Evolutionary conservation across 2,329 filamentous ascomycete species (phyloP).

Genomic region (Penicillium sclerotiorum): DNA sequence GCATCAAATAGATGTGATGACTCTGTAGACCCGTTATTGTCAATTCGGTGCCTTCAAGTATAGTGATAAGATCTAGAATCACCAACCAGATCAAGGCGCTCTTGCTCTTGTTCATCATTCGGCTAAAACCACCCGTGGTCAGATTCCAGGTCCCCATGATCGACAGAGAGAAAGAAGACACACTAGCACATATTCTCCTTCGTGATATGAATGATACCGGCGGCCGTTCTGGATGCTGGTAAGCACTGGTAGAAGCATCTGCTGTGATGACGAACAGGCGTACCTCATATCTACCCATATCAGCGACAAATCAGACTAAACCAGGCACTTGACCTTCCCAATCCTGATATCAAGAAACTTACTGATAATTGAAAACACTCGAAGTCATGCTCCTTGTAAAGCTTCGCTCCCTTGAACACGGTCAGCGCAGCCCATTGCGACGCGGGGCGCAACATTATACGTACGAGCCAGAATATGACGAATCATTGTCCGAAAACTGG

Average conservation of each 20-base stretch:
- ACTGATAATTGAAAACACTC: conserved; percentile 35
- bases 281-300: conserved; percentile 35
- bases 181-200: conserved; percentile 35
- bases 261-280: not conserved
- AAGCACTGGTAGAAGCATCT: not conserved
- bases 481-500: conserved; percentile 30
- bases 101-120: conserved; percentile 37
- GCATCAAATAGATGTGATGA: conserved; percentile 23
- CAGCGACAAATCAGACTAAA: too few relatives aligned
- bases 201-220: conserved; percentile 36
- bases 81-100: conserved; percentile 32
- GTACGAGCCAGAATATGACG: conserved; percentile 31
- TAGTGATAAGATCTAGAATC: conserved; percentile 17
- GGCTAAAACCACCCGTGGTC: conserved; percentile 33
- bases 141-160: not conserved
- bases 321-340: too few relatives aligned
- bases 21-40: conserved; percentile 26
- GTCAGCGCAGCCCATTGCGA: not conserved
- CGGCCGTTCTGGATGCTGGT: conserved; percentile 30
- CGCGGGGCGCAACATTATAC: conserved; percentile 11
- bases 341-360: conserved; percentile 18
- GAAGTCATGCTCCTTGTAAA: conserved; percentile 37
- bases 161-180: not conserved
- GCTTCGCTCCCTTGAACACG: conserved; percentile 27
- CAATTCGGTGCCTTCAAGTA: not conserved